A percentile compares a stretch with the other conserved stretches of the same genome.
phyloP scores from a whole-genome alignment of 495 filamentous ascomycete species.

The Baudoinia panamericana region DNA sequence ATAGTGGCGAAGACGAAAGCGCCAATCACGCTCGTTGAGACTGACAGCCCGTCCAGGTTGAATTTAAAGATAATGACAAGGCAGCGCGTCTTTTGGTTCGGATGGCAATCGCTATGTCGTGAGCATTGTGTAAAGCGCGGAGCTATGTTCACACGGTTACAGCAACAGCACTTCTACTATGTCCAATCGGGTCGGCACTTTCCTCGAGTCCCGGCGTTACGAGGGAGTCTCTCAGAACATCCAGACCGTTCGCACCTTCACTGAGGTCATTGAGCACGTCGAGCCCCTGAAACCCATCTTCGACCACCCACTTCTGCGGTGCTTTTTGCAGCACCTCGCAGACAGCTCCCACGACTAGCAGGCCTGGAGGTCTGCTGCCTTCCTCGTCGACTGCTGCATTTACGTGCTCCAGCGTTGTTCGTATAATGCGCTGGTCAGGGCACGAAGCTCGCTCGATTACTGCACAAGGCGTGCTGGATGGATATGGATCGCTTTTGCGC shows the following conservation, averaged over 20 bases:
- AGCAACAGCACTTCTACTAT: too few relatives aligned
- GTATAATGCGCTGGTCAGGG: slow-evolving; percentile 82
- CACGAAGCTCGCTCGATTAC: slow-evolving; percentile 92
- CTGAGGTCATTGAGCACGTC: slow-evolving; percentile 13
- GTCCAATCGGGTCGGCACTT: slow-evolving; percentile 5
- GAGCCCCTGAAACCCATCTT: slow-evolving; percentile 47
- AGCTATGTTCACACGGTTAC: too few relatives aligned
- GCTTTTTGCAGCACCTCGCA: slow-evolving; percentile 59
- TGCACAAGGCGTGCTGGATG: slow-evolving; percentile 61
- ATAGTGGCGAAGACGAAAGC: too few relatives aligned
- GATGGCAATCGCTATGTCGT: too few relatives aligned
- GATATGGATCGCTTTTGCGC: slow-evolving; percentile 29
- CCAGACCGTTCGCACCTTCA: slow-evolving; percentile 9
- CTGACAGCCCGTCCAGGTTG: too few relatives aligned
- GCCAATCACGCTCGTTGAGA: too few relatives aligned
- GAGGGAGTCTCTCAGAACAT: slow-evolving; percentile 5
- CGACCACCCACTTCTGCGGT: slow-evolving; percentile 64
- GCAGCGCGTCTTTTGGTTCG: too few relatives aligned
- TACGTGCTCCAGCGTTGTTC: slow-evolving; percentile 69
- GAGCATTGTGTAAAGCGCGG: too few relatives aligned
- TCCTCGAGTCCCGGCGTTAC: slow-evolving; percentile 12
- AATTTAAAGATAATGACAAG: too few relatives aligned
- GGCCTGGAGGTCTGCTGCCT: slow-evolving; percentile 75
- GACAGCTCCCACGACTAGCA: slow-evolving; percentile 75
- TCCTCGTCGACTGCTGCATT: slow-evolving; percentile 75